Evolutionary conservation across 2,329 filamentous ascomycete genomes (phyloP), one percentile per base, ranked within the genome.

Genomic region (Trichoderma gracile): DNA sequence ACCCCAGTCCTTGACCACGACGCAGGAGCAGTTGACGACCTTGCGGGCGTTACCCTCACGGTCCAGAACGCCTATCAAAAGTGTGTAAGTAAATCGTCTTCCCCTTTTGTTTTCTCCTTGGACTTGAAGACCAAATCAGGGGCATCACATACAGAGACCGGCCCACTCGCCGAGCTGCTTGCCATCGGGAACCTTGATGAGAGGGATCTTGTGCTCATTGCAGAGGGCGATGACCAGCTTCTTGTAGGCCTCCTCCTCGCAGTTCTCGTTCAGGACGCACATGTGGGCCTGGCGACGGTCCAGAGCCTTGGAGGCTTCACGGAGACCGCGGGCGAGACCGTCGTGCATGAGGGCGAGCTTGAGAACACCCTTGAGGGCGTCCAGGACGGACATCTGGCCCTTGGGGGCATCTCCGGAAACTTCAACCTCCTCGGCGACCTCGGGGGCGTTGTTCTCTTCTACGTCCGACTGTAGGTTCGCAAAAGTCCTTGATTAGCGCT

Each of bases 231-330:
- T 91, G 76, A 99, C 94, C 72, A 99, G 89, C 91, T 99, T 99
- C 93, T 99, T 99, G 89, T 99, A 99, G 73, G 95, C 94, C 84
- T 99, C 95, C 89, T 99, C 95, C 86, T 99, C 95, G 87, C 95
- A 99, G 73, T 91, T 90, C 89, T 99, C 95, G 89, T 99, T 99
- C 76, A 99, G 89, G 74, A 99, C 95, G 82, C 95, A 99, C 93
- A 99, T 98, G 86, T 99, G 95, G 67, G 95, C 95, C 86, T 99
- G 92, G 78, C 95, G 93, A 78, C 95, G 90, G 84, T 99, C 95
- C 77, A 99, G 92, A 71, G 95, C 94, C 88, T 99, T 99, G 85
- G 90, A 93, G 71, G 95, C 95, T 85, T 99, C 95, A 75, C 95
- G 93, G 77, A 99, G 92, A 84, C 95, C 95, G 76, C 95, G 93